Base-by-base conservation (phyloP, 179 eudicot species). In the Beta lomatogona region DNA sequence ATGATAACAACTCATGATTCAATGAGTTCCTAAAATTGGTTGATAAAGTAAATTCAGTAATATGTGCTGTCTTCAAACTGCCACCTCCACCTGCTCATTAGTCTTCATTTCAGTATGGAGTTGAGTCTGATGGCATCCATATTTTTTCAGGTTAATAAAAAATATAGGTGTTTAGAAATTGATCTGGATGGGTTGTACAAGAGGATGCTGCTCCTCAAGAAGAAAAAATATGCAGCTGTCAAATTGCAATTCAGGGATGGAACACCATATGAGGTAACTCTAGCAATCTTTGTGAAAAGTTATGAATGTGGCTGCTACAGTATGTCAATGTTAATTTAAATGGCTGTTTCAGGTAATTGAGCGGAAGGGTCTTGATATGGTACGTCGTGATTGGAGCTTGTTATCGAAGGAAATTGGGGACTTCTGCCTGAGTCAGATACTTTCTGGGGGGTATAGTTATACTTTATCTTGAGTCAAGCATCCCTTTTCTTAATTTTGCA, bases 301-400 rank as follows among this genome's bases (percentile, higher is more conserved):
- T 58, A 16, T 1, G 53, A 57, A 50, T 44, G 55, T 63, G 19
- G 57, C 18, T 54, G 46, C 55, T 79, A 57, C 64, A 1, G n/a
- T 76, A 21, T 75, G 13, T 18, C 44, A 31, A 70, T 21, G 59
- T 54, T 8, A 74, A 69, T 73, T 28, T 28, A 85, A 28, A 28
- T 76, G 71, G 77, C 74, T 67, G 66, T 53, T 79, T 61, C 83
- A 96, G 99, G 92, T 86, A 80, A 94, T 91, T 85, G 99, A 96
- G 84, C 89, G 95, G 50, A 95, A 95, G 86, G 99, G 99, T 83
- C 98, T 96, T 84, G 99, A 96, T 83, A 96, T 96, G 92, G 99
- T 96, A 72, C 97, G 99, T 19, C 98, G 99, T 85, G 99, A 96
- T 85, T 96, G 99, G 99, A 96, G 99, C 71, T 86, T 96, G 88